Conservation (phyloP, 306 rosid species). For the Acacia acuminata region DNA sequence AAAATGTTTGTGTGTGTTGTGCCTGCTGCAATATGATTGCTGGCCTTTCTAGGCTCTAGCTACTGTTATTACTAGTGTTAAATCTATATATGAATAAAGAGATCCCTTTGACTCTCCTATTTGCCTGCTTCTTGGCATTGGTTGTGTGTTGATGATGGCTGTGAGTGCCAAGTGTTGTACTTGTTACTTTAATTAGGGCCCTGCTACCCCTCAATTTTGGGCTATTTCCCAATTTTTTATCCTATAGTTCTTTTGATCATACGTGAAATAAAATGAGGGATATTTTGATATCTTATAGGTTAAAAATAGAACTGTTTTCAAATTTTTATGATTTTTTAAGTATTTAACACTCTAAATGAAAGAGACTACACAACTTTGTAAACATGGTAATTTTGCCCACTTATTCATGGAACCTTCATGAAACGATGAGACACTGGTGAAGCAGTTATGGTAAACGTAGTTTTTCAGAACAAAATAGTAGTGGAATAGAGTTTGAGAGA, state of each 20-base stretch:
- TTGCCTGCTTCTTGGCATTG: neutral
- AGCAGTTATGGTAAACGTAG: conserved; percentile 64
- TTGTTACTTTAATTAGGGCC: too few relatives aligned
- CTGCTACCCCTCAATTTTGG: too few relatives aligned
- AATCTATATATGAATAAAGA: conserved; percentile 15
- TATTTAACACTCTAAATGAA: too few relatives aligned
- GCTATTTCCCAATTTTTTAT: too few relatives aligned
- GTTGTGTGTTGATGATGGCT: too few relatives aligned
- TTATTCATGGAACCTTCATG: conserved; percentile 51
- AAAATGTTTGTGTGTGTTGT: neutral
- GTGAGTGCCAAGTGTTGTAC: neutral
- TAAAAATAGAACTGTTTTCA: too few relatives aligned
- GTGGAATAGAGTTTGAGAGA: conserved; percentile 56
- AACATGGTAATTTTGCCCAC: conserved; percentile 48
- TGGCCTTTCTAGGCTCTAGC: neutral
- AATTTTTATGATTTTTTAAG: too few relatives aligned
- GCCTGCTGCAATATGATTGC: neutral
- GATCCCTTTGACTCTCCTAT: neutral
- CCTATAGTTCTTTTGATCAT: too few relatives aligned
- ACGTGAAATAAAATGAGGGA: too few relatives aligned
- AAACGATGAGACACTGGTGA: conserved; percentile 37
- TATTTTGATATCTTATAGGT: too few relatives aligned
- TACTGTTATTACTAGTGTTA: neutral
- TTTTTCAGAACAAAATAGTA: conserved; percentile 49
- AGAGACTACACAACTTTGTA: conserved; percentile 45